Evolutionary conservation across 2,329 filamentous ascomycete species (phyloP).

Genomic region (Incumbomyces lentus): DNA sequence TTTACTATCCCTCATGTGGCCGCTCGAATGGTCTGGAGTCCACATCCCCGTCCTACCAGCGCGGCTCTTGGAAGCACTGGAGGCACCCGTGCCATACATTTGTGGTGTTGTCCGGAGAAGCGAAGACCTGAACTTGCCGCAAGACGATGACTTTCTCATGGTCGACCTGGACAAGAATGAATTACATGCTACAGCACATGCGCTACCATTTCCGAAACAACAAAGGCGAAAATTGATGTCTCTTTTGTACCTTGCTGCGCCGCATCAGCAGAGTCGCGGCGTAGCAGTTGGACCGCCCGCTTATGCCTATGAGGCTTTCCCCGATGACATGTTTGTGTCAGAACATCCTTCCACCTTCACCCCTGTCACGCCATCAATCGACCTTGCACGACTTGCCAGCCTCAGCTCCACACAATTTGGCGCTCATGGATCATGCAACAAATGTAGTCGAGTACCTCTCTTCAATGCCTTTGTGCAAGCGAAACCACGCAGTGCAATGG

Average conservation of each 20-base stretch:
- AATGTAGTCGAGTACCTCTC: constrained; percentile 50
- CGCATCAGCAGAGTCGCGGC: constrained; percentile 76
- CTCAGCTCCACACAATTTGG: constrained; percentile 85
- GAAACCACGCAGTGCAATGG: constrained; percentile 29
- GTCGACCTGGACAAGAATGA: constrained; percentile 87
- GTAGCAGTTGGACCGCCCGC: constrained; percentile 80
- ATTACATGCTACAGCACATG: constrained; percentile 72
- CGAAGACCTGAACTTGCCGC: constrained; percentile 72
- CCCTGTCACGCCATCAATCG: constrained; percentile 57
- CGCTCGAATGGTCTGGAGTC: constrained; percentile 83
- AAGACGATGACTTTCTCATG: constrained; percentile 79
- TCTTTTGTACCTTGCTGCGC: constrained; percentile 78
- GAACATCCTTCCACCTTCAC: constrained; percentile 76
- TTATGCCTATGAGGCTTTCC: constrained; percentile 87
- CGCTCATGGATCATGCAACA: constrained; percentile 46
- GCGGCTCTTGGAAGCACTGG: constrained; percentile 76
- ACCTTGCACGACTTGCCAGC: constrained; percentile 73
- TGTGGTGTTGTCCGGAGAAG: constrained; percentile 91
- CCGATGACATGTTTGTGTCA: constrained; percentile 78
- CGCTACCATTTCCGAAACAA: constrained; percentile 72
- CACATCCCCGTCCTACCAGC: constrained; percentile 88
- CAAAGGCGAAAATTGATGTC: constrained; percentile 82
- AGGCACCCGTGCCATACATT: constrained; percentile 93
- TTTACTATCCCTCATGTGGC: constrained; percentile 76
- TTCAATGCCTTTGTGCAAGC: constrained; percentile 87